Evolutionary conservation across 441 rosid species (phyloP).

Genomic region (Gossypium schwendimanii): DNA sequence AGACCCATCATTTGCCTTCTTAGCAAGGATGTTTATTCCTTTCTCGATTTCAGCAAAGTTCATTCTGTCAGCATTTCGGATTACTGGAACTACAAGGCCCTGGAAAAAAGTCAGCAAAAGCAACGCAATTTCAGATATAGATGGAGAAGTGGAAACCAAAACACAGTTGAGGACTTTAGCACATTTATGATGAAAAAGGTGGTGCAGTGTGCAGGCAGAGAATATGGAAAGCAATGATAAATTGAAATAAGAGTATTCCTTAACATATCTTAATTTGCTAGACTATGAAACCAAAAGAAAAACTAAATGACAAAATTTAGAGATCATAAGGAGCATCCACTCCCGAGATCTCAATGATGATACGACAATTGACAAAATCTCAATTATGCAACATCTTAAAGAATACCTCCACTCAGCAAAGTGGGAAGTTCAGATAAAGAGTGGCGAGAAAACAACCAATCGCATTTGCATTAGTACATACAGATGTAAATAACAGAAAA

Average conservation of each 20-base stretch:
- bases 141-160: not conserved
- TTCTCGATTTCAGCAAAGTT: slow-evolving; percentile 54
- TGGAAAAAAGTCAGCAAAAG: slow-evolving; percentile 12
- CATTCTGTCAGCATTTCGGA: slow-evolving; percentile 40
- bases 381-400: not conserved
- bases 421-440: not conserved
- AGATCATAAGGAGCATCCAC: not conserved
- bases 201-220: not conserved
- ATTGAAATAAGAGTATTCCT: not conserved
- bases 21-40: slow-evolving; percentile 46
- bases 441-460: not conserved
- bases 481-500: not conserved
- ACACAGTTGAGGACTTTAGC: not conserved
- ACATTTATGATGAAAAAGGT: not conserved
- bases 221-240: not conserved
- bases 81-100: slow-evolving; percentile 58
- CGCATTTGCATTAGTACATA: not conserved
- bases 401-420: not conserved
- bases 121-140: not conserved
- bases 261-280: not conserved
- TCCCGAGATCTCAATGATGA: not conserved
- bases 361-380: not conserved
- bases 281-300: not conserved
- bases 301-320: not conserved
- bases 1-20: slow-evolving; percentile 47